Evolutionary conservation across 345 rosid species (phyloP), one percentile per base, ranked within the genome.

Genomic region (Erucastrum elatum): DNA sequence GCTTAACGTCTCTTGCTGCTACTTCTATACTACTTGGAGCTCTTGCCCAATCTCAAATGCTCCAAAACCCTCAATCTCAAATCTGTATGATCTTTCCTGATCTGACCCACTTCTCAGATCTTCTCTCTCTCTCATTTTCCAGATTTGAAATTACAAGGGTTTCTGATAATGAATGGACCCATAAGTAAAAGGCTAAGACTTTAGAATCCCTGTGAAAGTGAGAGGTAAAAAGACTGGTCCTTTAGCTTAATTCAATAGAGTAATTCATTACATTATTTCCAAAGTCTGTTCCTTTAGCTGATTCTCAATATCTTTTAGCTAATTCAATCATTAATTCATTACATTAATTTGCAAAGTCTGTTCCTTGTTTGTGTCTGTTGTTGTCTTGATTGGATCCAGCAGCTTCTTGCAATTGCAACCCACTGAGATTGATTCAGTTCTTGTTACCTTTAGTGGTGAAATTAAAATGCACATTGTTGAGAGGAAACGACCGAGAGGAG

Each of bases 401-500:
- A 65, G 53, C 11, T 21, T 31, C 5, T 41, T 72, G 1, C 26
- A 13, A 77, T 16, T 49, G 13, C 63, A 44, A 31, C 44, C 0
- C 55, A 55, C 26, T 39, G 26, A 25, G 60, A 60, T 1, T 72
- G 75, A 51, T 26, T 60, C 7, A 9, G 25, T 58, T 44, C 21
- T 62, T 74, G 33, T 75, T 79, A 82, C 79, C 46, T 60, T 34
- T 65, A 84, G 59, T 84, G 86, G 76, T 75, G 63, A 81, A 27
- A 12, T 68, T 66, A 68, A 63, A 51, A 92, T 90, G 97, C 92
- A 92, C 81, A 81, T 84, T 11, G 75, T 80, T 63, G 90, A 90
- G 81, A 86, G 87, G 53, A 88, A 88, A 72, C 83, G 86, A 72
- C 79, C 92, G 2, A 94, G 92, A 78, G 96, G 94, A 78, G 82